A percentile compares a stretch with the other conserved stretches of the same genome.
phyloP scores from a whole-genome alignment of 257 asterid species.

The Przewalskia tangutica region DNA sequence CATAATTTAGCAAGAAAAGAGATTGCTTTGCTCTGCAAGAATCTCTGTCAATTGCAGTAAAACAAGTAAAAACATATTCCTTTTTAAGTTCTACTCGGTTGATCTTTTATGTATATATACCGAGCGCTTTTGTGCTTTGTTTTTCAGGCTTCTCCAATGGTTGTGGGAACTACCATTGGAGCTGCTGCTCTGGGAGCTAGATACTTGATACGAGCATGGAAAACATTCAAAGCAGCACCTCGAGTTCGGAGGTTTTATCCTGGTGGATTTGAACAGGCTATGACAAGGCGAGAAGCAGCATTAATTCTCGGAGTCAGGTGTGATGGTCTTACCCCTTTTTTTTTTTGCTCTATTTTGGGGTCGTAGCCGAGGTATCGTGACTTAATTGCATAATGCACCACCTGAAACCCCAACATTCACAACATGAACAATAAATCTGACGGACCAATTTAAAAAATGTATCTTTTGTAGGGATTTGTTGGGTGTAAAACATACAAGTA shows the following conservation, averaged over 20 bases:
- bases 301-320: conserved; percentile 71
- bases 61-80: not conserved
- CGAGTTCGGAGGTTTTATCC: conserved; percentile 42
- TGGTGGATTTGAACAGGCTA: conserved; percentile 58
- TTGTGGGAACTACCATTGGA: conserved; percentile 44
- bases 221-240: conserved; percentile 39
- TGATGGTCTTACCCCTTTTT: not conserved
- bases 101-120: not conserved
- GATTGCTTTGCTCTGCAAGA: not conserved
- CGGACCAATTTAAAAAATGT: not conserved
- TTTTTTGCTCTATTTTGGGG: not conserved
- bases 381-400: too few relatives aligned
- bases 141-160: conserved; percentile 34
- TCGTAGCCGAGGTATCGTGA: not conserved
- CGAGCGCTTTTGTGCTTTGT: not conserved
- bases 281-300: conserved; percentile 75
- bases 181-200: conserved; percentile 52
- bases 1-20: not conserved
- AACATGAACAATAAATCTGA: not conserved
- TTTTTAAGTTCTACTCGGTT: not conserved
- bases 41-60: too few relatives aligned
- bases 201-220: conserved; percentile 48
- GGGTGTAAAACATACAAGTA: too few relatives aligned
- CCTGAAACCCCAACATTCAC: not conserved
- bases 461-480: too few relatives aligned